These are phyloP conservation scores for Vigna mungo DNA, from an alignment of 306 rosid genomes.

Conservation along the genomic window DNA sequence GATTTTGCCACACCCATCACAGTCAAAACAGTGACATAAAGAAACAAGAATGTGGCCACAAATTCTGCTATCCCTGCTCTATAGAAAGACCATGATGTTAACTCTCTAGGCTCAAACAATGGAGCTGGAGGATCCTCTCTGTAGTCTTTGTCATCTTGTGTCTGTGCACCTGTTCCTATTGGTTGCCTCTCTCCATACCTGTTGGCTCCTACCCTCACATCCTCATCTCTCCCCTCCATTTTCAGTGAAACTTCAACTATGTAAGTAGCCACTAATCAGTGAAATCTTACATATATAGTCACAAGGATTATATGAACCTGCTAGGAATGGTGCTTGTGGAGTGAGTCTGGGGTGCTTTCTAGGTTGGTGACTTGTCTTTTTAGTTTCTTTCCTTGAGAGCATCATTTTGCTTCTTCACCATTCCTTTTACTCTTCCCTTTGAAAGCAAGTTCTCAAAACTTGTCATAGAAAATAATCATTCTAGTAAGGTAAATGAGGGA, in stretches of 20 bases:
- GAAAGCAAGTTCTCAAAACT: conserved; percentile 30
- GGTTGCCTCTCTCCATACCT: conserved; percentile 49
- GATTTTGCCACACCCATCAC: conserved; percentile 33
- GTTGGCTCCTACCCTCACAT: conserved; percentile 50
- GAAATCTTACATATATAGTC: background rate
- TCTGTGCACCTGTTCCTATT: conserved; percentile 49
- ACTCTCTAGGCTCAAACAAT: conserved; percentile 13
- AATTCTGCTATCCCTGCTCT: conserved; percentile 34
- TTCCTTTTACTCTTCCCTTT: conserved; percentile 27
- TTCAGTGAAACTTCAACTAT: background rate
- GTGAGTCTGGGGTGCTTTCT: background rate
- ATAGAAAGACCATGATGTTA: conserved; percentile 33
- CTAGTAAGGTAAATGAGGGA: background rate
- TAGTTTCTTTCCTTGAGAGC: conserved; percentile 8
- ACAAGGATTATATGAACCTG: background rate
- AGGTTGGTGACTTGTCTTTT: conserved; percentile 7
- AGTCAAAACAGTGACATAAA: conserved; percentile 22
- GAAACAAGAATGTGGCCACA: conserved; percentile 31
- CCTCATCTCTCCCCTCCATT: conserved; percentile 53
- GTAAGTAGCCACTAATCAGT: background rate
- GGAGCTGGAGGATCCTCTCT: conserved; percentile 24
- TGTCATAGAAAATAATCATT: background rate
- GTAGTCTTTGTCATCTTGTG: conserved; percentile 43
- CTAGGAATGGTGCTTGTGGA: conserved; percentile 8
- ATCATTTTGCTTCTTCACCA: conserved; percentile 25